Evolutionary conservation across 352 stramenopile species (phyloP).

Genomic region (Pythium chondricola): DNA sequence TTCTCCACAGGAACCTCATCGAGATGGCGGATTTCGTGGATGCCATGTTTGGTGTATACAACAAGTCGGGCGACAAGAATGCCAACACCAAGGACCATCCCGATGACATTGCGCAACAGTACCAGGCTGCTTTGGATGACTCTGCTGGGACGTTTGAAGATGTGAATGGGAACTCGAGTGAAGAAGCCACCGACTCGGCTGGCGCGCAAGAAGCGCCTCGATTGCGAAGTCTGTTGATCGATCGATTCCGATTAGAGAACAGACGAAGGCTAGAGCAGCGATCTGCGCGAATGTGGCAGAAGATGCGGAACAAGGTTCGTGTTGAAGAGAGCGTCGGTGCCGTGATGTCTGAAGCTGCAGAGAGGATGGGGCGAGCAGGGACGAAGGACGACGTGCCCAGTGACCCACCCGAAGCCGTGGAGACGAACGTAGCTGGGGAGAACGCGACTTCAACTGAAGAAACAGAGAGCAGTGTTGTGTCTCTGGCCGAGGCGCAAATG

Average conservation of each 20-base stretch:
- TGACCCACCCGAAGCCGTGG: no score
- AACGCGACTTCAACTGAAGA: no score
- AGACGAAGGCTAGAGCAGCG: conserved; percentile 43
- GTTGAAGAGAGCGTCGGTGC: conserved; percentile 56
- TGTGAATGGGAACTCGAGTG: conserved; percentile 10
- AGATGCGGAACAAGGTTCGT: conserved; percentile 46
- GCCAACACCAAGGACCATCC: no score
- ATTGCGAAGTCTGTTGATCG: conserved; percentile 28
- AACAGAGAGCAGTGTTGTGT: no score
- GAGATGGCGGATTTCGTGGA: conserved; percentile 82
- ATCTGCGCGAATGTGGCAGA: conserved; percentile 54
- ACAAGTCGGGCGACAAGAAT: conserved; percentile 10
- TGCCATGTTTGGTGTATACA: conserved; percentile 70
- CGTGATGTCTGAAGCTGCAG: conserved; percentile 30
- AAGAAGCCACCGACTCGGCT: conserved; percentile 2
- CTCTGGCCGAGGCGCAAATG: no score
- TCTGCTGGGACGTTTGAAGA: background rate
- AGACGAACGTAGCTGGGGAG: no score
- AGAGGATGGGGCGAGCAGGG: conserved; percentile 33
- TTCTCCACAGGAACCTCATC: conserved; percentile 69
- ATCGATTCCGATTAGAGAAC: conserved; percentile 48
- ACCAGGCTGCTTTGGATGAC: background rate
- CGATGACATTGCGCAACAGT: background rate
- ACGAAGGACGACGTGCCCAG: no score
- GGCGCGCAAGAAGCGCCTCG: background rate